phyloP scores from a whole-genome alignment of 345 rosid species.

The Populus davidiana region DNA sequence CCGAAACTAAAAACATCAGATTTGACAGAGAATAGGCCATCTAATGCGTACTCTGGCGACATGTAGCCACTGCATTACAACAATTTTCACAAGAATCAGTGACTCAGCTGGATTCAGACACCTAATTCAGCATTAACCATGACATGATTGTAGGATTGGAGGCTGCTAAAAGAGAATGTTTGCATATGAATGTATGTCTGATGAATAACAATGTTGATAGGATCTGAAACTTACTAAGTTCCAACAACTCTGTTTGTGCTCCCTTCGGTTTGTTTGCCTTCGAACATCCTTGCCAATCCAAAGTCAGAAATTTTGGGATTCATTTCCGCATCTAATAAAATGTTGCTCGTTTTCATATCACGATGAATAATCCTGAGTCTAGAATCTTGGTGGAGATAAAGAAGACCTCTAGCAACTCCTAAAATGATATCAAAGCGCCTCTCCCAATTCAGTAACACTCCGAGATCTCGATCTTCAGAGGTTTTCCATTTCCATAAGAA shows the following conservation, averaged over 20 bases:
- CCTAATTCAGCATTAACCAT: background rate
- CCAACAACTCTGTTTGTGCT: background rate
- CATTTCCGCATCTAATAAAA: too few species aligned
- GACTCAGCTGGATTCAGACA: background rate
- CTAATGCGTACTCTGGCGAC: background rate
- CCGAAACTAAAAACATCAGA: constrained; percentile 1
- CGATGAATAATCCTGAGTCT: background rate
- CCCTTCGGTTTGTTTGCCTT: background rate
- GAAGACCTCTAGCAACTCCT: background rate
- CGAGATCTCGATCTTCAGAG: background rate
- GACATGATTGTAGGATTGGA: too few species aligned
- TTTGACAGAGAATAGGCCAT: background rate
- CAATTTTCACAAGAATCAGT: background rate
- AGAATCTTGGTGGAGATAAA: background rate
- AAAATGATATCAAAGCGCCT: background rate
- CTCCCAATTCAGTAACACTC: background rate
- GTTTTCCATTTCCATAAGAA: background rate
- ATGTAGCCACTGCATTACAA: background rate
- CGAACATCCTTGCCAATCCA: background rate
- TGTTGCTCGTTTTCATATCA: background rate
- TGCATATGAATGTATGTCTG: too few species aligned
- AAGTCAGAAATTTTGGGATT: too few species aligned
- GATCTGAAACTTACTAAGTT: background rate
- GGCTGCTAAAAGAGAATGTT: too few species aligned
- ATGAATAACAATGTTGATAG: background rate